Conservation (phyloP, 2,329 filamentous ascomycete genomes). For the Scedosporium apiospermum region DNA sequence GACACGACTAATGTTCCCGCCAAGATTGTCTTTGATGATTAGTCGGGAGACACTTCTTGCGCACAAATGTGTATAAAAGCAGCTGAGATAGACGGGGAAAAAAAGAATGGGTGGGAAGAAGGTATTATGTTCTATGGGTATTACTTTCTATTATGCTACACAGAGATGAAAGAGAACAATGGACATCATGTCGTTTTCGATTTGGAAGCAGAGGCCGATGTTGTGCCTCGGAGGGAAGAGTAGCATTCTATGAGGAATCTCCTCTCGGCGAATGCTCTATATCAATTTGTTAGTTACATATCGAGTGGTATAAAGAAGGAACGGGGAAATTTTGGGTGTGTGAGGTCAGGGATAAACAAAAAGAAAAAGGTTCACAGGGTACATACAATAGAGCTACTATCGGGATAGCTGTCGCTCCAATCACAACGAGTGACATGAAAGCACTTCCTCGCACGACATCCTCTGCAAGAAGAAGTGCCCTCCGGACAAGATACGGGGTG, state of each 20-base stretch:
- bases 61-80: background rate
- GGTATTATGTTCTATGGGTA: background rate
- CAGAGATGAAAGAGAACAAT: background rate
- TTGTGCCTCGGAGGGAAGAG: conserved; percentile 25
- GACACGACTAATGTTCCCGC: conserved; percentile 75
- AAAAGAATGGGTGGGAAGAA: background rate
- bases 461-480: conserved; percentile 7
- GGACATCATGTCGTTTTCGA: background rate
- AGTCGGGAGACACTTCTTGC: background rate
- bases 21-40: conserved; percentile 72
- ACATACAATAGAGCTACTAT: conserved; percentile 54
- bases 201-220: conserved; percentile 16
- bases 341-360: background rate
- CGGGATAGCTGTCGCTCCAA: conserved; percentile 38
- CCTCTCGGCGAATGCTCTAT: conserved; percentile 44
- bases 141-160: conserved; percentile 4
- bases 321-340: background rate
- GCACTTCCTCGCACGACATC: background rate
- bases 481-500: conserved; percentile 30
- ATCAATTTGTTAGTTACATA: background rate
- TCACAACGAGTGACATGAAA: conserved; percentile 29
- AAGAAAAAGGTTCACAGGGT: conserved; percentile 5
- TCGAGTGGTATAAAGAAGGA: background rate
- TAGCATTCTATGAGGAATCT: conserved; percentile 42
- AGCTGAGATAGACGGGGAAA: background rate